Evolutionary conservation across 768 basidiomycete genomes (phyloP).

Genomic region (Rubroboletus pulcherrimus): DNA sequence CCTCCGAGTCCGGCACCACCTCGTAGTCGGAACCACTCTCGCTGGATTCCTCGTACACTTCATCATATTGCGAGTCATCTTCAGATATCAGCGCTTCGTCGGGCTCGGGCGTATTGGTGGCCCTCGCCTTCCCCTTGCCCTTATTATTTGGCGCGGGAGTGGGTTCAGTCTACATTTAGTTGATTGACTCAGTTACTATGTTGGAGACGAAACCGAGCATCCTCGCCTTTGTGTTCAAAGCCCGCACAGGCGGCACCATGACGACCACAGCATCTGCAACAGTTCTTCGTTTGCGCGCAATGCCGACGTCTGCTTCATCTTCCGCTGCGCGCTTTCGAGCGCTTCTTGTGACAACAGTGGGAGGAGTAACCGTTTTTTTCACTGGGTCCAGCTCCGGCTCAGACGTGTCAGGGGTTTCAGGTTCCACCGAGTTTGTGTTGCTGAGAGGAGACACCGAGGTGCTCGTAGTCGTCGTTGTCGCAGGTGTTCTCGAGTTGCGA

Average conservation of each 20-base stretch:
- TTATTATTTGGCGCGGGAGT: constrained; percentile 7
- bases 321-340: constrained; percentile 33
- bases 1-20: constrained; percentile 35
- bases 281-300: constrained; percentile 33
- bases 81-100: constrained; percentile 33
- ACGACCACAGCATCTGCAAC: constrained; percentile 27
- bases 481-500: constrained; percentile 17
- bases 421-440: constrained; percentile 40
- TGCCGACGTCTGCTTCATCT: constrained; percentile 28
- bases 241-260: constrained; percentile 6
- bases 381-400: constrained; percentile 22
- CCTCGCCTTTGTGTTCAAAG: constrained; percentile 26
- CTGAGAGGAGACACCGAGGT: constrained; percentile 50
- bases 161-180: constrained; percentile 7
- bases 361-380: background rate
- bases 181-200: constrained; percentile 14
- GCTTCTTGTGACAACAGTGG: constrained; percentile 7
- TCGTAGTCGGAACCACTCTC: constrained; percentile 60
- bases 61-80: constrained; percentile 39
- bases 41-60: constrained; percentile 47
- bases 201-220: constrained; percentile 1
- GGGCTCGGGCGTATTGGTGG: constrained; percentile 24
- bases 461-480: constrained; percentile 33
- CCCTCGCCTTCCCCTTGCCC: constrained; percentile 30
- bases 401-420: constrained; percentile 55